Conservation (phyloP, 129 eudicot species). For the Chrysanthemum lavandulifolium region DNA sequence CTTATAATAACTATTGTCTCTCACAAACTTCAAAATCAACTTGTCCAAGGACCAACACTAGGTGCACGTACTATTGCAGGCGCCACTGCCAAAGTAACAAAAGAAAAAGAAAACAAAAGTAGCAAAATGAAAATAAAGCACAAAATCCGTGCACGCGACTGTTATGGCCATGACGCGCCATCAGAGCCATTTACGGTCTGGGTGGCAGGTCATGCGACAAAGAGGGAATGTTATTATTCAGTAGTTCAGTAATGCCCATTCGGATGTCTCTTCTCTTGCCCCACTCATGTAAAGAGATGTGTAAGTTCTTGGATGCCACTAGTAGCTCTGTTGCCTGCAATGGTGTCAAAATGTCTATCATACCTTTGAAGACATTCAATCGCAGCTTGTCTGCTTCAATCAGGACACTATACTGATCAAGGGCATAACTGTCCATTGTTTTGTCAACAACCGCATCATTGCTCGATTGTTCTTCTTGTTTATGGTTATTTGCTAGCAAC, state of each 20-base stretch:
- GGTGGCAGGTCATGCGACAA: not conserved
- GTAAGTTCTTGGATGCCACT: slow-evolving; percentile 41
- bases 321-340: slow-evolving; percentile 37
- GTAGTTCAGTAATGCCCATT: slow-evolving; percentile 26
- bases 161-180: not conserved
- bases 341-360: slow-evolving; percentile 42
- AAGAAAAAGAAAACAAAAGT: too few species aligned
- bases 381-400: slow-evolving; percentile 39
- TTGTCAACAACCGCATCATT: slow-evolving; percentile 18
- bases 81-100: not conserved
- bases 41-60: not conserved
- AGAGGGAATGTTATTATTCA: not conserved
- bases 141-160: not conserved
- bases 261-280: slow-evolving; percentile 30
- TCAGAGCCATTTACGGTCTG: not conserved
- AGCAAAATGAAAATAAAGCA: not conserved
- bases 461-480: slow-evolving; percentile 24
- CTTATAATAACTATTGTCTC: not conserved
- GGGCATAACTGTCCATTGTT: slow-evolving; percentile 39
- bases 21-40: not conserved
- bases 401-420: slow-evolving; percentile 18
- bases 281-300: slow-evolving; percentile 41
- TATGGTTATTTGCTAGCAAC: slow-evolving; percentile 23
- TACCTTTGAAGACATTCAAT: slow-evolving; percentile 34
- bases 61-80: too few species aligned